A percentile compares a stretch with the other conserved stretches of the same genome.
These are phyloP conservation scores for Solanum verrucosum DNA, from an alignment of 257 asterid genomes.

Conservation along the genomic window DNA sequence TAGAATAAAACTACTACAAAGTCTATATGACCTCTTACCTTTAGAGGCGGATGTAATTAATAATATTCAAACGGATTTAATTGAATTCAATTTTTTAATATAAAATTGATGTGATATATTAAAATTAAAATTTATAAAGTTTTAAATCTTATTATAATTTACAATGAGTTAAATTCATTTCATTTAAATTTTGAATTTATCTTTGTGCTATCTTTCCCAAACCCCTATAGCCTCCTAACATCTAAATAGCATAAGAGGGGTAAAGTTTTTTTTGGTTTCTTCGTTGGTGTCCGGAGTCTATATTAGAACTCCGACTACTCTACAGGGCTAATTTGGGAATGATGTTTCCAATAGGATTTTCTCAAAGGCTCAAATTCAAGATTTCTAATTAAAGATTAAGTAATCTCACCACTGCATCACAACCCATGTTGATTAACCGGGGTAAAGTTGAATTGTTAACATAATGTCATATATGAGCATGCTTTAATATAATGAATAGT, in stretches of 20 bases:
- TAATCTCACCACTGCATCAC: too few relatives aligned
- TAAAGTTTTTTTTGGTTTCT: not conserved
- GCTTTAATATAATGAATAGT: not conserved
- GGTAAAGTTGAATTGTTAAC: not conserved
- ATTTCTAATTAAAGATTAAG: too few relatives aligned
- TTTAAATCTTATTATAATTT: too few relatives aligned
- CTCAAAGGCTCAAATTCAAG: rapidly evolving
- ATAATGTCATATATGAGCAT: not conserved
- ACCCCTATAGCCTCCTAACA: not conserved
- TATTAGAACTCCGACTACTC: rapidly evolving
- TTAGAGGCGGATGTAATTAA: not conserved
- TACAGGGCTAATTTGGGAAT: rapidly evolving
- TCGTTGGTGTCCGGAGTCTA: rapidly evolving
- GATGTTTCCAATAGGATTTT: rapidly evolving
- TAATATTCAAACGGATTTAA: not conserved
- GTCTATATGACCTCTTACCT: not conserved
- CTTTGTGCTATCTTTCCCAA: not conserved
- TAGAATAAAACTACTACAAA: not conserved
- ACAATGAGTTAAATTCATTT: not conserved
- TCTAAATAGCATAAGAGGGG: not conserved
- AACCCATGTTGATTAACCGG: too few relatives aligned
- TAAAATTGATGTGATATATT: not conserved
- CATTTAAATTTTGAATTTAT: not conserved
- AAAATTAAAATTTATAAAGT: not conserved
- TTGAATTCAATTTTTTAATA: not conserved